Evolutionary conservation across 768 basidiomycete genomes (phyloP), one percentile per base, ranked within the genome.

Genomic region (Cystofilobasidium ferigula): DNA sequence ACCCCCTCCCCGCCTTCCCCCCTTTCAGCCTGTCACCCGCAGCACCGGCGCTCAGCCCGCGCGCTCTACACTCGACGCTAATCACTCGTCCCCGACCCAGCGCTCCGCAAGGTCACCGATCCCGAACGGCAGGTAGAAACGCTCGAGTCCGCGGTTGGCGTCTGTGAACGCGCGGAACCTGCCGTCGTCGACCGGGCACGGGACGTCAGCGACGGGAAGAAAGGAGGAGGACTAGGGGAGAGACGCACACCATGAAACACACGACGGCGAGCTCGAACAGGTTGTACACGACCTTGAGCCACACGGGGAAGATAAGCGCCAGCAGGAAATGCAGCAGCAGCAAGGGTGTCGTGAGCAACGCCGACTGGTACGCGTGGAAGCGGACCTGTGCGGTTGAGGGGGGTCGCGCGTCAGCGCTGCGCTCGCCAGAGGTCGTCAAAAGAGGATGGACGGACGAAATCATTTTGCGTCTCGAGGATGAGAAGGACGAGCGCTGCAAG

Each of bases 301-400:
- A 82, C 4, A 77, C 70, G 6, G 83, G 80, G 68, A 85, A 79
- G 42, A 85, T 71, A 26, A 83, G 80, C 40, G 79, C 77, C 69
- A 85, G 71, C 66, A 88, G 78, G 63, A 76, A 71, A 61, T 83
- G 78, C 38, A 85, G 68, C 30, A 83, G 56, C 38, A 86, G 71
- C 13, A 87, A 74, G 8, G 87, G 86, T 0, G 83, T 82, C 6
- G 83, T 83, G 48, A 87, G 74, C 16, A 89, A 78, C 5, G 85
- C 86, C 14, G 86, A 86, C 76, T 88, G 87, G 72, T 88, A 88
- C 35, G 86, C 85, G 73, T 87, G 86, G 73, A 88, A 88, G 61
- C 87, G 83, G 65, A 88, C 82, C 69, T 82, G 85, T 74, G 88
- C 85, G 71, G 86, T 86, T n/a, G n/a, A n/a, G n/a, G n/a, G n/a